A percentile compares a stretch with the other conserved stretches of the same genome.
Evolutionary conservation across 306 rosid species (phyloP).

Genomic region (Mimosa bimucronata): DNA sequence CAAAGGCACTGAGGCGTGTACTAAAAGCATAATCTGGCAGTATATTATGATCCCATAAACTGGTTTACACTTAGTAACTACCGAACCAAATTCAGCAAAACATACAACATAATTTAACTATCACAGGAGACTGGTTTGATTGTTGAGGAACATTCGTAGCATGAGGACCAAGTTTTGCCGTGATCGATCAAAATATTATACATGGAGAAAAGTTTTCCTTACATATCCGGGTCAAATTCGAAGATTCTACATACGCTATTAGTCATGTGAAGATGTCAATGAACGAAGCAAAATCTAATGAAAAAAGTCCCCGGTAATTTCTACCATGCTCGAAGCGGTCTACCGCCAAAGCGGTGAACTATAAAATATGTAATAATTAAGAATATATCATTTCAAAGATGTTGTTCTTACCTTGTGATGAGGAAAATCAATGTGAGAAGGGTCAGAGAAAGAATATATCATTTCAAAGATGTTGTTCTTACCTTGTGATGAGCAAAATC

Average conservation of each 20-base stretch:
- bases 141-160: no score
- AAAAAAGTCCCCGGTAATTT: not conserved
- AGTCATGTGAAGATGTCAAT: not conserved
- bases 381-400: constrained; percentile 25
- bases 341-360: not conserved
- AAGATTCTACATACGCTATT: not conserved
- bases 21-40: not conserved
- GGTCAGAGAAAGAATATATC: no score
- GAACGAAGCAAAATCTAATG: not conserved
- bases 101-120: not conserved
- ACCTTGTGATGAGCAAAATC: constrained; percentile 99
- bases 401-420: constrained; percentile 82
- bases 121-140: not conserved
- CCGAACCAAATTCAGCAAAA: not conserved
- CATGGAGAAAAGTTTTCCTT: not conserved
- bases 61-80: not conserved
- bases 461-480: constrained; percentile 23
- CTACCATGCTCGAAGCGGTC: constrained; percentile 2
- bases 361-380: constrained; percentile 22
- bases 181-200: not conserved
- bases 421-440: constrained; percentile 96
- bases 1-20: not conserved
- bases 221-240: not conserved
- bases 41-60: constrained; percentile 10
- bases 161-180: no score